Evolutionary conservation across 768 basidiomycete genomes (phyloP).

Genomic region (Serendipita vermifera): DNA sequence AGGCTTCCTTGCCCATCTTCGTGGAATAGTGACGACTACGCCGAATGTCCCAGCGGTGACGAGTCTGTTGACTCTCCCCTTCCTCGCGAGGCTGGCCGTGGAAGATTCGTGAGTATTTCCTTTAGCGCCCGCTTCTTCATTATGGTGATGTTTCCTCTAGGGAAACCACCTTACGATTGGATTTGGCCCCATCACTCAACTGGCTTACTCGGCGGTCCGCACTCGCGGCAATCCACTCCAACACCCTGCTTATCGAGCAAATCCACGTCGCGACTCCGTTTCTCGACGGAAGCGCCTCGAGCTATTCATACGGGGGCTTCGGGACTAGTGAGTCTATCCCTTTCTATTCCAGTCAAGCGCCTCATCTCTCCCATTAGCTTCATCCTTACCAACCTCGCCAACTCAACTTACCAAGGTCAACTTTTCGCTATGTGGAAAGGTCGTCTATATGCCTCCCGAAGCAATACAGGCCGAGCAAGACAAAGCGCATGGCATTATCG

Average conservation of each 20-base stretch:
- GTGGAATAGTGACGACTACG: constrained; percentile 50
- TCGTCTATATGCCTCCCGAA: constrained; percentile 29
- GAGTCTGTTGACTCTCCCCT: constrained; percentile 63
- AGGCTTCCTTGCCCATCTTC: constrained; percentile 62
- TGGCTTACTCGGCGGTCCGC: constrained; percentile 87
- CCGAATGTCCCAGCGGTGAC: constrained; percentile 52
- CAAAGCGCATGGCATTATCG: neutral
- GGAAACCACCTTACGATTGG: constrained; percentile 84
- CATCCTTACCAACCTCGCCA: constrained; percentile 28
- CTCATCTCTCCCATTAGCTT: neutral
- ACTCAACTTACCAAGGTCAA: constrained; percentile 36
- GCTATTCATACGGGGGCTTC: constrained; percentile 26
- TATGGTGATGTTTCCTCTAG: constrained; percentile 28
- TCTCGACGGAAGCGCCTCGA: constrained; percentile 34
- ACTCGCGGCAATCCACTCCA: constrained; percentile 68
- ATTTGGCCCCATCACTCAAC: constrained; percentile 81
- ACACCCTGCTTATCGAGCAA: constrained; percentile 82
- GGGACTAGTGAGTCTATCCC: constrained; percentile 1
- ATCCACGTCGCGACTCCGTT: constrained; percentile 49
- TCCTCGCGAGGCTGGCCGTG: constrained; percentile 54
- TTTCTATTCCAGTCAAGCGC: no score
- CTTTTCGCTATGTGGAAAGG: constrained; percentile 68
- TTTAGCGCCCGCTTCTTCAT: constrained; percentile 5
- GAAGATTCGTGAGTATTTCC: constrained; percentile 69
- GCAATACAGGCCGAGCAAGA: constrained; percentile 1